A percentile compares a stretch with the other conserved stretches of the same genome.
Evolutionary conservation across 148 eudicot genomes (phyloP).

Genomic region (Heliosperma pusillum): DNA sequence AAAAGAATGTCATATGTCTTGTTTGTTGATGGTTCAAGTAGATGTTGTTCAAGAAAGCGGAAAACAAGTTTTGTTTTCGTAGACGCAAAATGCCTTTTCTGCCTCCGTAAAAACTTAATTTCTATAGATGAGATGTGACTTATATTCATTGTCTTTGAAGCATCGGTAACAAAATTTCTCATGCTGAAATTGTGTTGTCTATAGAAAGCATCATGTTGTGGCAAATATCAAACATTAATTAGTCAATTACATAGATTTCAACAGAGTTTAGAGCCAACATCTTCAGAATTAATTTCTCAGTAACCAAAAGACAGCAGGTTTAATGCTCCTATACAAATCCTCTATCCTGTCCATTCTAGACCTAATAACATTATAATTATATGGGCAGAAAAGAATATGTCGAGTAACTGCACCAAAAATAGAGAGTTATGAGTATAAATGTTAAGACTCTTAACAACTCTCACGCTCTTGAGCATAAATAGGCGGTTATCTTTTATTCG

Average conservation of each 20-base stretch:
- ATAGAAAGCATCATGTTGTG: slow-evolving; percentile 77
- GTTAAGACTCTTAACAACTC: too few species aligned
- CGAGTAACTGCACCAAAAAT: slow-evolving; percentile 53
- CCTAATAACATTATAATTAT: slow-evolving; percentile 32
- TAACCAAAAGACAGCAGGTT: slow-evolving; percentile 65
- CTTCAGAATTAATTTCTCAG: background rate
- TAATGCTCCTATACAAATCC: slow-evolving; percentile 32
- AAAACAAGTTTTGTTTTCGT: slow-evolving; percentile 54
- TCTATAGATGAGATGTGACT: slow-evolving; percentile 83
- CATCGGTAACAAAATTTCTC: slow-evolving; percentile 52
- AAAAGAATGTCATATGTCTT: slow-evolving; percentile 69
- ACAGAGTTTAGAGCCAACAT: background rate
- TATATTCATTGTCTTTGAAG: slow-evolving; percentile 37
- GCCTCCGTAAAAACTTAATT: slow-evolving; percentile 59
- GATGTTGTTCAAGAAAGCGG: slow-evolving; percentile 49
- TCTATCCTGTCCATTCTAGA: slow-evolving; percentile 47
- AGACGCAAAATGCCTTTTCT: slow-evolving; percentile 41
- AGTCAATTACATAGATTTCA: too few species aligned
- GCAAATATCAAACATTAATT: background rate
- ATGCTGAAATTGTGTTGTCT: slow-evolving; percentile 62
- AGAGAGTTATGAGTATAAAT: too few species aligned
- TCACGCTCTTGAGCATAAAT: too few species aligned
- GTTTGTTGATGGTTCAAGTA: slow-evolving; percentile 64
- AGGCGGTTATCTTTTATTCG: too few species aligned
- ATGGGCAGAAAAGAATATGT: slow-evolving; percentile 38